Conservation (phyloP, 768 basidiomycete genomes). For the Basidioascus undulatus region DNA sequence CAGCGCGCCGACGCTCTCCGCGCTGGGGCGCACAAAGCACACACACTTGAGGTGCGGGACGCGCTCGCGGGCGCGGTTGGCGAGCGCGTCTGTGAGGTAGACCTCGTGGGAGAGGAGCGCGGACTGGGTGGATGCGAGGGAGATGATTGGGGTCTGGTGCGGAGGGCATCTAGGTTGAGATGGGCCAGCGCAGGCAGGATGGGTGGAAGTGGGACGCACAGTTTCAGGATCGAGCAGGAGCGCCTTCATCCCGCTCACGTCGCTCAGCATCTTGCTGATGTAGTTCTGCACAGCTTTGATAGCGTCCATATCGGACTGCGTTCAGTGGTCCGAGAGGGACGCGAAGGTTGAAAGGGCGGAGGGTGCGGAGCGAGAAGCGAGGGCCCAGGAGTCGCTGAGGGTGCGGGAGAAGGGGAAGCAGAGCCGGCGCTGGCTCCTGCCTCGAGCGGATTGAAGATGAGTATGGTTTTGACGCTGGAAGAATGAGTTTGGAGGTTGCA, state of each 20-base stretch:
- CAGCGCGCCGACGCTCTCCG: constrained; percentile 58
- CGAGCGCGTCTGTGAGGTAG: constrained; percentile 91
- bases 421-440: too few relatives aligned
- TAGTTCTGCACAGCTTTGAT: constrained; percentile 88
- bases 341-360: too few relatives aligned
- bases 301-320: constrained; percentile 46
- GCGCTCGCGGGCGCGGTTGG: constrained; percentile 51
- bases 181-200: neutral
- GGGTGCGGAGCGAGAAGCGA: too few relatives aligned
- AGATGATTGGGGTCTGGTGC: constrained; percentile 66
- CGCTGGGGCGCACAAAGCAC: constrained; percentile 65
- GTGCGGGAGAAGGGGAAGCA: too few relatives aligned
- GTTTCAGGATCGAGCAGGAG: constrained; percentile 84
- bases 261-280: constrained; percentile 63
- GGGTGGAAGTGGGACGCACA: constrained; percentile 24
- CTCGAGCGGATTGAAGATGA: too few relatives aligned
- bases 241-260: constrained; percentile 79
- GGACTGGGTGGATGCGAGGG: constrained; percentile 80
- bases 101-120: constrained; percentile 82
- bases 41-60: constrained; percentile 96
- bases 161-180: neutral
- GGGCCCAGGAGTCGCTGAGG: too few relatives aligned
- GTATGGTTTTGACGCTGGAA: too few relatives aligned
- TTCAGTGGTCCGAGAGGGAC: too few relatives aligned
- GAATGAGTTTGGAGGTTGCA: too few relatives aligned